Evolutionary conservation across 768 basidiomycete genomes (phyloP).

Genomic region (Ephemerocybe angulata): DNA sequence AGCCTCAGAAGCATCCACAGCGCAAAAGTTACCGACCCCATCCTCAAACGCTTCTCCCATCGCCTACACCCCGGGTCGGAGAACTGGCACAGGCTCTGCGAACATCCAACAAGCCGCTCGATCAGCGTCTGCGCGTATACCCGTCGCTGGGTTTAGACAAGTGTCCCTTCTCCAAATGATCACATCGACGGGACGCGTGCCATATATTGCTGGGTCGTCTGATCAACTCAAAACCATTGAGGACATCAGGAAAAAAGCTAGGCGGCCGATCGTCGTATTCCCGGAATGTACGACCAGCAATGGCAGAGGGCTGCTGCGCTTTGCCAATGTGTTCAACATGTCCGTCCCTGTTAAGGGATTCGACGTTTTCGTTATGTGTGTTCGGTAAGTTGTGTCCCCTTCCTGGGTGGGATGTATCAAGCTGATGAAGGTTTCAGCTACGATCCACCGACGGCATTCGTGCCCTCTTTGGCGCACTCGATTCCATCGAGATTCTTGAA

Average conservation of each 20-base stretch:
- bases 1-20: constrained; percentile 24
- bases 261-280: constrained; percentile 73
- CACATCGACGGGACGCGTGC: constrained; percentile 39
- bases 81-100: constrained; percentile 77
- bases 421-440: constrained; percentile 47
- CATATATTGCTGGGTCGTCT: constrained; percentile 33
- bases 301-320: constrained; percentile 76
- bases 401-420: neutral
- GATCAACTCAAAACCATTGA: constrained; percentile 43
- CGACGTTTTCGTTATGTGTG: constrained; percentile 79
- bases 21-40: constrained; percentile 23
- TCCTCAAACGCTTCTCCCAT: constrained; percentile 28
- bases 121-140: constrained; percentile 38
- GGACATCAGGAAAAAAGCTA: constrained; percentile 55
- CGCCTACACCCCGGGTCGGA: constrained; percentile 62
- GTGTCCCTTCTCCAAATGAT: constrained; percentile 66
- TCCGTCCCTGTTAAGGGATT: constrained; percentile 62
- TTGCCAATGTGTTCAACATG: constrained; percentile 65
- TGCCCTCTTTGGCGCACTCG: constrained; percentile 61
- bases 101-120: constrained; percentile 49
- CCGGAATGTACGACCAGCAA: constrained; percentile 95
- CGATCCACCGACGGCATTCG: constrained; percentile 64
- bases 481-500: constrained; percentile 58
- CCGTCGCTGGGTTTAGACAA: constrained; percentile 63
- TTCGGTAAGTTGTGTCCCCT: constrained; percentile 46